Evolutionary conservation across 2,329 filamentous ascomycete genomes (phyloP), one percentile per base, ranked within the genome.

Genomic region (Tympanopsis confertula): DNA sequence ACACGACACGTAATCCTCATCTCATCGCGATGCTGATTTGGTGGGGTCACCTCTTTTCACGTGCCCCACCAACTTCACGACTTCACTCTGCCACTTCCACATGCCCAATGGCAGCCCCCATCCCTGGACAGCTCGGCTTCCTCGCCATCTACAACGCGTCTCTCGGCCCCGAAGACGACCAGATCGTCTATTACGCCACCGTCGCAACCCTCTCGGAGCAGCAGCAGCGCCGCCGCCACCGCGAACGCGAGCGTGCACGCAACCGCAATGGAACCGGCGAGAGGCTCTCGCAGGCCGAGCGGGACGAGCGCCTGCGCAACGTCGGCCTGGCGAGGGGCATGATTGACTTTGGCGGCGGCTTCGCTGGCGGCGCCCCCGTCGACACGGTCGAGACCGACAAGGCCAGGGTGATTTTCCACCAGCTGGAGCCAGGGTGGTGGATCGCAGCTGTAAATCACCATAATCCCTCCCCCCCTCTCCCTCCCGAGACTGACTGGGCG

Each of bases 321-420:
- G 87, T 98, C 54, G 91, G 91, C 26, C 75, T 98, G 44, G 91
- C 91, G 28, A 91, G 96, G 63, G 91, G 88, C 54, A 94, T 96
- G 82, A 82, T 94, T 41, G 85, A 81, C 55, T 98, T 98, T 62
- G 84, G 85, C 50, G 81, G 78, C 53, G 88, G 80, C 50, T 96
- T 98, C 59, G 83, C 88, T 2, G 71, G 76, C 43, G 85, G 80
- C 41, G 69, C 79, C 46, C 58, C 84, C 2, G 75, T 95, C 28
- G 86, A 94, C 50, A 78, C 78, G 5, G 80, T 98, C 42, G 91
- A 98, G 52, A 96, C 91, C 1, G 85, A 94, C 50, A 91, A 85
- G 64, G 78, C 82, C 36, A 75, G 88, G 22, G 81, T 95, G 22
- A 69, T 96, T 22, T 63, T 95, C 33, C 78, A 86, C 50, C 87